Conservation (phyloP, 805 yeast species). For the Metschnikowia arizonensis region DNA sequence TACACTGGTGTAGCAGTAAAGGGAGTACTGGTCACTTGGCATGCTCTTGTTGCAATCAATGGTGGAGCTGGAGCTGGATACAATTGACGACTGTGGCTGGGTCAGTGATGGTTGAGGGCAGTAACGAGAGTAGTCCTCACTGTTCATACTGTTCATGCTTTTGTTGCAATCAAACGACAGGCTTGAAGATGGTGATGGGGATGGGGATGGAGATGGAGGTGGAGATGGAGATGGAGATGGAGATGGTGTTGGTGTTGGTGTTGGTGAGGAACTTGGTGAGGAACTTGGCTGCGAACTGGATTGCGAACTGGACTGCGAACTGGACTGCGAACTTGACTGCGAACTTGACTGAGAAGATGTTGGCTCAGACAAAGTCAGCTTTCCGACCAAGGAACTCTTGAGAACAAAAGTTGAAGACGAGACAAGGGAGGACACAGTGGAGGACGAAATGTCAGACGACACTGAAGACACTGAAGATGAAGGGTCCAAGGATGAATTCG, state of each 20-base stretch:
- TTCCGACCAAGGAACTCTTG: too few species aligned
- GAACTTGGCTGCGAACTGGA: neutral
- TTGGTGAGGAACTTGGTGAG: neutral
- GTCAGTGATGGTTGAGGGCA: neutral
- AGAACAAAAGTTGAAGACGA: neutral
- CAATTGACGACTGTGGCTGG: too few species aligned
- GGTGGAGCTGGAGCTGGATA: too few species aligned
- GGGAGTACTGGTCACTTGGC: too few species aligned
- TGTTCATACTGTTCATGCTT: neutral
- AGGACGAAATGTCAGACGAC: neutral
- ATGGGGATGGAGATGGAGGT: neutral
- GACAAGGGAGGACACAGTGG: neutral
- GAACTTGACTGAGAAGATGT: too few species aligned
- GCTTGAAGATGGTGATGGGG: neutral
- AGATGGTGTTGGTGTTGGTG: neutral
- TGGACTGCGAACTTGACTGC: neutral
- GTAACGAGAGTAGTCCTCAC: neutral
- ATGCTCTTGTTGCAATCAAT: too few species aligned
- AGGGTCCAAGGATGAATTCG: neutral
- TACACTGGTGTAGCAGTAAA: too few species aligned
- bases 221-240: neutral
- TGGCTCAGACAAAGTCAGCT: too few species aligned
- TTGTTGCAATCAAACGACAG: neutral
- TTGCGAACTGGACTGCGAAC: neutral
- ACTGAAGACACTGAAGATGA: neutral